phyloP scores from a whole-genome alignment of 192 early-diverging fungal genomes.

The Borealophlyctis nickersoniae region DNA sequence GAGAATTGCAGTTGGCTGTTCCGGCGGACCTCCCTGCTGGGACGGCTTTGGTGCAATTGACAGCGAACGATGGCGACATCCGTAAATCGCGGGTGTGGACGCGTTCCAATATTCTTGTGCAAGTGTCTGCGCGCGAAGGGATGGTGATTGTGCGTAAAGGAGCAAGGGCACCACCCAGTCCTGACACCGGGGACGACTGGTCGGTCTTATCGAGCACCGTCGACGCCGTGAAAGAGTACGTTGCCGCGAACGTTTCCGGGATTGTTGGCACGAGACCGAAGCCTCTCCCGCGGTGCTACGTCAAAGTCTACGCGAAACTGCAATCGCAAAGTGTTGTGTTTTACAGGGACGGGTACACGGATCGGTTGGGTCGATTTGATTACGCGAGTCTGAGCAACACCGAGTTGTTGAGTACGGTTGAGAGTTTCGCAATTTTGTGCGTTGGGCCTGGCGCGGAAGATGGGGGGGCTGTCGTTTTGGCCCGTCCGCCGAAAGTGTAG shows the following conservation, averaged over 20 bases:
- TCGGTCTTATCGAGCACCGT: not conserved
- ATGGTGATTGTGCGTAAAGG: not conserved
- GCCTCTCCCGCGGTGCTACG: slow-evolving; percentile 1
- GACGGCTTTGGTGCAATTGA: not conserved
- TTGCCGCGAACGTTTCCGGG: no score
- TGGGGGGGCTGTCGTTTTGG: not conserved
- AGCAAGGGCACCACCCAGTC: not conserved
- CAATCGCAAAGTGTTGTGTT: not conserved
- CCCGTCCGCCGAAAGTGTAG: not conserved
- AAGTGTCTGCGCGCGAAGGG: not conserved
- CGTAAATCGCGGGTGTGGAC: not conserved
- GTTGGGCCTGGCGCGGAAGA: not conserved
- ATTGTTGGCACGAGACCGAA: not conserved
- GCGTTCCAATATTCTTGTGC: not conserved
- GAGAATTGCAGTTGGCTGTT: not conserved
- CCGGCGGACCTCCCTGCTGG: not conserved
- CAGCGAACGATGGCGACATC: not conserved
- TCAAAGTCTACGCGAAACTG: not conserved
- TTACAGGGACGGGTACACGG: not conserved
- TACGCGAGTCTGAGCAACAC: not conserved
- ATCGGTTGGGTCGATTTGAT: not conserved
- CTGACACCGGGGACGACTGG: not conserved
- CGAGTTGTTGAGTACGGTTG: not conserved
- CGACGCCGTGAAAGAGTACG: no score
- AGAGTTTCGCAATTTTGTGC: not conserved